A percentile compares a stretch with the other conserved stretches of the same genome.
These are phyloP conservation scores for Fraxinus paxiana DNA, from an alignment of 305 asterid species.

Conservation along the genomic window DNA sequence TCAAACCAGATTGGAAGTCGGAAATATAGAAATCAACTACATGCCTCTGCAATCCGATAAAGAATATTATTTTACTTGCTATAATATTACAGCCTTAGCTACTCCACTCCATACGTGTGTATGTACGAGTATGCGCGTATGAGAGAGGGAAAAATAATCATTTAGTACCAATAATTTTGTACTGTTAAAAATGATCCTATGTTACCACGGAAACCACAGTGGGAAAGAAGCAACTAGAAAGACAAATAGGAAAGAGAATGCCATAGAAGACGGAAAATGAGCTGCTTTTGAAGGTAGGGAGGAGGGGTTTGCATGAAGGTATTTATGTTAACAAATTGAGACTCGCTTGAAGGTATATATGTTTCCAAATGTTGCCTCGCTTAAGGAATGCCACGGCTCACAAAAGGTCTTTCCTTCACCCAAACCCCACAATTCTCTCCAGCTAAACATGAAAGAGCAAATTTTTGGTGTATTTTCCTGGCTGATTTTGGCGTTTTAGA, in stretches of 20 bases:
- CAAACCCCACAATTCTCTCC: neutral
- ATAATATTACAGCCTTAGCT: neutral
- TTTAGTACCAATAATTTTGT: neutral
- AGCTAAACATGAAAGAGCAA: neutral
- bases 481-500: neutral
- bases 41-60: constrained; percentile 51
- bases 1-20: constrained; percentile 76
- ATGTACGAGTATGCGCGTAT: neutral
- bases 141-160: neutral
- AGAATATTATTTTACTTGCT: neutral
- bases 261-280: neutral
- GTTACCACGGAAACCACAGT: neutral
- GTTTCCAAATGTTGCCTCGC: neutral
- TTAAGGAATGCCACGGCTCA: neutral
- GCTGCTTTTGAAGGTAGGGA: neutral
- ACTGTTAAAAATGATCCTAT: neutral
- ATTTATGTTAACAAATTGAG: neutral
- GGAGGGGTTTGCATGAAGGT: neutral
- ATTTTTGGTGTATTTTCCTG: neutral
- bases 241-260: neutral
- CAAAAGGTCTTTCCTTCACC: neutral
- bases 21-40: constrained; percentile 77
- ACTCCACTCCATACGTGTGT: neutral
- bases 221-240: neutral
- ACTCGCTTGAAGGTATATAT: neutral